A percentile compares a stretch with the other conserved stretches of the same genome.
These are phyloP conservation scores for Colletotrichum lupini DNA, from an alignment of 2,329 filamentous ascomycete genomes.

Conservation along the genomic window DNA sequence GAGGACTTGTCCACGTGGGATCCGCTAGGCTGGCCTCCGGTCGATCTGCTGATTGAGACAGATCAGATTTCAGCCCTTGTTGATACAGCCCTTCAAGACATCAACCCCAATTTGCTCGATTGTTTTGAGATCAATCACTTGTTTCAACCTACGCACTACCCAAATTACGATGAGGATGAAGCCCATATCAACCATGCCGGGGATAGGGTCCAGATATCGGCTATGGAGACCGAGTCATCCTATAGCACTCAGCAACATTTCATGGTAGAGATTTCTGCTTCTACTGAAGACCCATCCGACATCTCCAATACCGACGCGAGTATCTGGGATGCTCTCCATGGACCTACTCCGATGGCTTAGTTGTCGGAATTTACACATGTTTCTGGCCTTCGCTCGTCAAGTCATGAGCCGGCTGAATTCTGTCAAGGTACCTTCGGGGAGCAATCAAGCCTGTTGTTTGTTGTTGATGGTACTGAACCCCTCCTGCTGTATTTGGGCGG, in stretches of 20 bases:
- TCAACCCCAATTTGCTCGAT: neutral
- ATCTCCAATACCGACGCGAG: accelerated
- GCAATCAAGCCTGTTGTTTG: too few relatives aligned
- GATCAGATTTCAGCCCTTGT: neutral
- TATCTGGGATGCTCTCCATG: too few relatives aligned
- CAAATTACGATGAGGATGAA: too few relatives aligned
- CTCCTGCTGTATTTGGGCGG: too few relatives aligned
- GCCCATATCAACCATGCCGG: too few relatives aligned
- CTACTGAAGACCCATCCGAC: neutral
- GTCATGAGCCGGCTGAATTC: neutral
- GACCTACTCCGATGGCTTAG: conserved; percentile 1
- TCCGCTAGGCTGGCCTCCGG: neutral
- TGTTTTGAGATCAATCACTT: neutral
- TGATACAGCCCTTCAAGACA: neutral
- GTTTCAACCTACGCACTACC: too few relatives aligned
- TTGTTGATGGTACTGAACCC: neutral
- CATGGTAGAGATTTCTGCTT: neutral
- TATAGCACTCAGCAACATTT: neutral
- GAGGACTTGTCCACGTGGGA: neutral
- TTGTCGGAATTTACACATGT: neutral
- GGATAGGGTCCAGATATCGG: too few relatives aligned
- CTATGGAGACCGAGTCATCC: too few relatives aligned
- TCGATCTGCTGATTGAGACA: neutral
- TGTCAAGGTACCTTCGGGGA: neutral
- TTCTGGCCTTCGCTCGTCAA: neutral